A percentile compares a stretch with the other conserved stretches of the same genome.
These are phyloP conservation scores for Helicostylum pulchrum DNA, from an alignment of 192 early-diverging fungal species.

Conservation along the genomic window DNA sequence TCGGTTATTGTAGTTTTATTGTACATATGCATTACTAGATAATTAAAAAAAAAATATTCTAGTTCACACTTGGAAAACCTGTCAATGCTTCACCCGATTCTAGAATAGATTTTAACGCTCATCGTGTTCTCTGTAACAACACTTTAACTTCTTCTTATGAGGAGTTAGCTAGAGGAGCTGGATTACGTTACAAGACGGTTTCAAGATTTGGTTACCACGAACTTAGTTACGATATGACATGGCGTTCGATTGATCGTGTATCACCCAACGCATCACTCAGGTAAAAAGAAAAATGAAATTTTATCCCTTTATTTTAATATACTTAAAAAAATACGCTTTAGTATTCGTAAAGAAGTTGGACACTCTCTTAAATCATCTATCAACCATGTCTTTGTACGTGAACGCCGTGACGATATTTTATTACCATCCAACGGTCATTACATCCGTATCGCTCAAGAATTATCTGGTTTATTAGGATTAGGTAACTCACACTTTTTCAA, in stretches of 20 bases:
- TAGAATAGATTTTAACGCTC: conserved; percentile 60
- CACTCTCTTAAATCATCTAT: conserved; percentile 76
- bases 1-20: background rate
- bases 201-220: conserved; percentile 60
- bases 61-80: conserved; percentile 63
- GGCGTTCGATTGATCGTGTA: conserved; percentile 75
- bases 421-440: conserved; percentile 75
- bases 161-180: conserved; percentile 62
- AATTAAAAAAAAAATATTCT: conserved; percentile 11
- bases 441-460: conserved; percentile 53
- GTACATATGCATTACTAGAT: background rate
- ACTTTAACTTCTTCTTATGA: conserved; percentile 70
- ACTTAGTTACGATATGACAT: conserved; percentile 64
- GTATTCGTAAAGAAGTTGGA: conserved; percentile 36
- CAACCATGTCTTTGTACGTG: conserved; percentile 60
- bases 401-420: conserved; percentile 76
- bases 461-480: conserved; percentile 73
- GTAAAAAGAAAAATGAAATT: conserved; percentile 18
- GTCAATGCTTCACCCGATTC: conserved; percentile 69
- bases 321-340: background rate
- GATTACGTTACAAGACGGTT: conserved; percentile 51
- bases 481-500: conserved; percentile 76
- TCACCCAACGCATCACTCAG: conserved; percentile 57
- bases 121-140: conserved; percentile 61
- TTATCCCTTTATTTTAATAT: too few species aligned